phyloP scores from a whole-genome alignment of 2,329 filamentous ascomycete species.

The Diaporthe batatas region DNA sequence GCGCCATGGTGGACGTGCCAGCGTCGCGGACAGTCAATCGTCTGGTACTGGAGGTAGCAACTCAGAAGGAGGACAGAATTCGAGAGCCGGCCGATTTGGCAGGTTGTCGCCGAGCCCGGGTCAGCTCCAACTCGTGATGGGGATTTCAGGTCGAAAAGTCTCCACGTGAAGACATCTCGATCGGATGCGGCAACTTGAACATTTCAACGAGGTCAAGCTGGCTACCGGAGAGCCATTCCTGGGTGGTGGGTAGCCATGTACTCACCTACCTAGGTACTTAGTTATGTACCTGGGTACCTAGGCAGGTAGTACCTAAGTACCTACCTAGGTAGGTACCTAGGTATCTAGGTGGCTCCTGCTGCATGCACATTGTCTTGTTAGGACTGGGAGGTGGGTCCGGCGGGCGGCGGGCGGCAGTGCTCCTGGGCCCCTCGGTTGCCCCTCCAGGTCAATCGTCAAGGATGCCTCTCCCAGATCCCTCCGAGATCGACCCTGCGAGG shows the following conservation, averaged over 20 bases:
- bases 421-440: constrained; percentile 8
- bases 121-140: neutral
- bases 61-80: no score
- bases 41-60: neutral
- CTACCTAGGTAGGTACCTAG: no score
- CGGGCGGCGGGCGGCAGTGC: constrained; percentile 30
- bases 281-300: no score
- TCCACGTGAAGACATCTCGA: neutral
- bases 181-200: no score
- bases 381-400: constrained; percentile 18
- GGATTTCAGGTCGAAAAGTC: neutral
- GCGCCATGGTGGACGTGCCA: neutral
- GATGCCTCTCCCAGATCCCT: constrained; percentile 25
- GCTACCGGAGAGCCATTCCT: neutral
- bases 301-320: no score
- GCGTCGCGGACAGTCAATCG: no score
- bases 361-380: constrained; percentile 14
- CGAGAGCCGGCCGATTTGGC: neutral
- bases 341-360: neutral
- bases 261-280: no score
- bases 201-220: neutral
- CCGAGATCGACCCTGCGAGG: constrained; percentile 15
- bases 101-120: neutral
- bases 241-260: neutral
- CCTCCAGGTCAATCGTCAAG: constrained; percentile 14